Evolutionary conservation across 2,329 filamentous ascomycete genomes (phyloP), one percentile per base, ranked within the genome.

Genomic region (Ophiognomonia clavigignenti-juglandacearum): DNA sequence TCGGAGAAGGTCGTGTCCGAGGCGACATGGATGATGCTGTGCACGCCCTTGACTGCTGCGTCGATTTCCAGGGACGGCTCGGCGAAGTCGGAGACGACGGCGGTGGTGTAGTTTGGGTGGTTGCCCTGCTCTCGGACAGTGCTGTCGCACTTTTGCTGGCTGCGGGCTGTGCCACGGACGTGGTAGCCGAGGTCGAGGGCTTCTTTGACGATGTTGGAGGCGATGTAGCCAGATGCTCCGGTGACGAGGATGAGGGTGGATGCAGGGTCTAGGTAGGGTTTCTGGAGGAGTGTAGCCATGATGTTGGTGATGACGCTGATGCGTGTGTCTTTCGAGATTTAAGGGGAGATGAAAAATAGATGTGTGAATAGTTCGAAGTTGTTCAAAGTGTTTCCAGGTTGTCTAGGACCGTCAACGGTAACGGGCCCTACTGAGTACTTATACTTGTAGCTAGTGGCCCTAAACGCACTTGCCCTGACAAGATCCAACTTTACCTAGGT

Each of bases 161-260:
- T 54, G 1, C 72, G 69, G 13, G 67, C 65, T 2, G 69, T 71
- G 1, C 71, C 72, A 13, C 70, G 68, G 14, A 76, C 72, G 4
- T 60, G 62, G 52, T 68, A 74, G 6, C 71, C 71, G 0, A 56
- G 55, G 0, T 55, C 43, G 0, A 73, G 61, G 10, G 71, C 56
- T 39, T 70, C 61, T 36, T 68, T 60, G 4, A 61, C 64, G 6
- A 69, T 59, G 14, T 73, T 63, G 0, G 66, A 67, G 3, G 57
- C 71, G 6, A 74, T 58, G 40, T 64, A 63, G 2, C 71, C 70
- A 31, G 69, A 73, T 24, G 54, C 59, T 3, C 68, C 71, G 0
- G 69, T 74, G 1, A 74, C 59, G 0, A 74, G 61, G 16, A 73
- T 58, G 10, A 47, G 44, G 16, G 44, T 47, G 38, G 29, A 35